Base-by-base conservation (phyloP, 805 yeast genomes). In the Zygotorulaspora florentina region DNA sequence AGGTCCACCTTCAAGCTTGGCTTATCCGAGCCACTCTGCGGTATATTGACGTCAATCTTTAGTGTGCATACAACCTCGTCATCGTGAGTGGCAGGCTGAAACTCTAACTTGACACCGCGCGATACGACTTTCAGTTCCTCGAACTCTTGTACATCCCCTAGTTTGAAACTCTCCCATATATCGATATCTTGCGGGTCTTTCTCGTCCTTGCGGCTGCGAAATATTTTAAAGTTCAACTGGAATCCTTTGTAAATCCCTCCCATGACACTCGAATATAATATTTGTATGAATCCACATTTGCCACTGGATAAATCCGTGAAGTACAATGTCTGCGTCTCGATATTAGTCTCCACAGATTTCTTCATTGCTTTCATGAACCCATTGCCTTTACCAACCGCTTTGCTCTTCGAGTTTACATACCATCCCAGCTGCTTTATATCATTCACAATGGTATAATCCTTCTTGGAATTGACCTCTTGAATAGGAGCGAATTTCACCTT, bases 241-340 rank as follows among this genome's bases (percentile, higher is more conserved):
- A 79, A 77, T 11, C 80, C 76, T 42, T 74, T 74, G 56, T 75
- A 75, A 20, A 77, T 67, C 3, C 80, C 80, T 13, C 60, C 63
- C 72, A 77, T 66, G 16, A 77, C 66, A 52, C 70, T 73, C 35
- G 80, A 75, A 58, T 75, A 76, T 45, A 77, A 69, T 25, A 77
- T 61, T 59, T 77, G 82, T 12, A 79, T 73, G 54, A 77, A 75
- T 0, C 81, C 80, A 28, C 69, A 61, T 40, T 64, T 58, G 0
- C 73, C 74, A 13, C 68, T 53, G 10, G 55, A 53, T 49, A 71
- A 64, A 59, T 74, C 76, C 12, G 77, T 72, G 57, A 75, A 77
- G 59, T 77, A 77, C 46, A 77, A 68, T 5, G 80, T 75, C 52
- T 76, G 80, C 20, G 81, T 77, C 52, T 77, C 81, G 11, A 77